These are phyloP conservation scores for Candida anglica DNA, from an alignment of 805 yeast genomes.

Conservation along the genomic window DNA sequence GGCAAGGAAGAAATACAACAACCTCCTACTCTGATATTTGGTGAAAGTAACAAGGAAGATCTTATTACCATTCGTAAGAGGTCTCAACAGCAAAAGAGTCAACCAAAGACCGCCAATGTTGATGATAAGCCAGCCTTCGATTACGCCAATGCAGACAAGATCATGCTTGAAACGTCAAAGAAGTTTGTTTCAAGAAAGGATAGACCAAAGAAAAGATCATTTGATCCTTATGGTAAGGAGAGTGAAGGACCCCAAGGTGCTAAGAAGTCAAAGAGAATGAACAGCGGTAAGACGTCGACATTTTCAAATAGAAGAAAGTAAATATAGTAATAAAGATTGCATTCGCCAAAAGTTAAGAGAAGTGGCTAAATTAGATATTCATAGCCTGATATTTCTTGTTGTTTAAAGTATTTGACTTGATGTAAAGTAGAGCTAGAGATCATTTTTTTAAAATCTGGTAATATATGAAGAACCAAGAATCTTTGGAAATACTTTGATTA, in stretches of 20 bases:
- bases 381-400: too few species aligned
- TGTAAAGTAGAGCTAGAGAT: too few species aligned
- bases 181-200: constrained; percentile 10
- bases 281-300: constrained; percentile 35
- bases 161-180: constrained; percentile 23
- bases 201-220: constrained; percentile 39
- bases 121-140: constrained; percentile 32
- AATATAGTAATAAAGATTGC: background rate
- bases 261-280: constrained; percentile 38
- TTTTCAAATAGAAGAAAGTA: constrained; percentile 15
- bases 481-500: too few species aligned
- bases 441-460: too few species aligned
- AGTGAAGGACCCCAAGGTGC: constrained; percentile 53
- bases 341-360: background rate
- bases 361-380: too few species aligned
- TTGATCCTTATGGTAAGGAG: constrained; percentile 56
- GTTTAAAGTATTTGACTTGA: too few species aligned
- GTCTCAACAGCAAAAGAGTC: constrained; percentile 7
- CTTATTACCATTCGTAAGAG: constrained; percentile 36
- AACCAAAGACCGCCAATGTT: constrained; percentile 6
- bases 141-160: constrained; percentile 40
- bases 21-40: constrained; percentile 3
- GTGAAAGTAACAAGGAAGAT: constrained; percentile 16
- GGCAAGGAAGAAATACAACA: too few species aligned
- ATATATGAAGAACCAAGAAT: too few species aligned